These are phyloP conservation scores for Andalucia godoyi DNA, from an alignment of 78 protist genomes.

Conservation along the genomic window DNA sequence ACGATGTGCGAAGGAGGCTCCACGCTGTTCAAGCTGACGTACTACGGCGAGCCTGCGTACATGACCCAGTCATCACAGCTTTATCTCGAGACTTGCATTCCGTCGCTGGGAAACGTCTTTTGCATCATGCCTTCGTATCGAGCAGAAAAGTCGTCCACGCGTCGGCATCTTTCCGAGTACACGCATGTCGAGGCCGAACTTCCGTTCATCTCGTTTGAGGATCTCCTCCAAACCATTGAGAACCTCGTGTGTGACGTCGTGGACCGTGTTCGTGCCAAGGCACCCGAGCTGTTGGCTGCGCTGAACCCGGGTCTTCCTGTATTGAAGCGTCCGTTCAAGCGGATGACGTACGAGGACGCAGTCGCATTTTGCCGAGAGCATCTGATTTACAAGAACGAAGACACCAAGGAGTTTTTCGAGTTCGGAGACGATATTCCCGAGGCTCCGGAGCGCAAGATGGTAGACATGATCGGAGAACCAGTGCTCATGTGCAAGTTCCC, in stretches of 20 bases:
- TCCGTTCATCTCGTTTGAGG: constrained; percentile 81
- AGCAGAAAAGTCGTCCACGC: constrained; percentile 80
- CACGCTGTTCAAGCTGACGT: constrained; percentile 67
- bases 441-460: constrained; percentile 83
- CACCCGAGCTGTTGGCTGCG: constrained; percentile 17
- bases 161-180: constrained; percentile 89
- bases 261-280: constrained; percentile 19
- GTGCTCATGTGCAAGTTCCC: constrained; percentile 86
- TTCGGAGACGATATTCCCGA: constrained; percentile 92
- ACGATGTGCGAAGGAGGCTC: constrained; percentile 88
- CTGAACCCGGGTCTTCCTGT: constrained; percentile 58
- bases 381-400: constrained; percentile 46
- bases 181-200: constrained; percentile 79
- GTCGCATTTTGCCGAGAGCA: constrained; percentile 61
- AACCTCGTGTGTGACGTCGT: constrained; percentile 53
- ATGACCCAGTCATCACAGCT: constrained; percentile 94
- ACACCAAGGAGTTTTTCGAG: constrained; percentile 40
- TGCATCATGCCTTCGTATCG: constrained; percentile 82
- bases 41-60: constrained; percentile 75
- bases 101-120: constrained; percentile 73
- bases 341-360: constrained; percentile 79
- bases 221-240: constrained; percentile 69
- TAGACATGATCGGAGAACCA: constrained; percentile 79
- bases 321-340: constrained; percentile 75
- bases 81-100: constrained; percentile 79